phyloP scores from a whole-genome alignment of 2,329 filamentous ascomycete species.

The Epichloe sylvatica region DNA sequence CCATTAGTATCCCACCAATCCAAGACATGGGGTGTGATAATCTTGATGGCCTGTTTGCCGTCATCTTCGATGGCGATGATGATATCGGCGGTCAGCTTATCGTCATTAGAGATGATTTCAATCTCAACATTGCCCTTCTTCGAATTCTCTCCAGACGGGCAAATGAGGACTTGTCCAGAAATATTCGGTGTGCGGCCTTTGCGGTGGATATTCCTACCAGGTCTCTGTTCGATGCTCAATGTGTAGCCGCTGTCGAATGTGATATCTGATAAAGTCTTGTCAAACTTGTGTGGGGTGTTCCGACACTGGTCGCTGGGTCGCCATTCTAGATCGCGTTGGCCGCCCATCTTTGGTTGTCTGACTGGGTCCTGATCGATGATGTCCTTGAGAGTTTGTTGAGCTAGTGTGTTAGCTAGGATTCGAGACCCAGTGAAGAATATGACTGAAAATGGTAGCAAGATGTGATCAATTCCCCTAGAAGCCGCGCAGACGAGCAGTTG shows the following conservation, averaged over 20 bases:
- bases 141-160: constrained; percentile 19
- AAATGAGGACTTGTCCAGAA: constrained; percentile 32
- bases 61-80: constrained; percentile 18
- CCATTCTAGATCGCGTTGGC: constrained; percentile 15
- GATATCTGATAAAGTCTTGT: constrained; percentile 11
- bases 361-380: constrained; percentile 14
- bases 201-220: constrained; percentile 10
- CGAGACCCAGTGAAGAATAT: no score
- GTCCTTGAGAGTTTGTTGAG: constrained; percentile 9
- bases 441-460: neutral
- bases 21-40: constrained; percentile 25
- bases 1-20: constrained; percentile 16
- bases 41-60: constrained; percentile 21
- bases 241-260: constrained; percentile 22
- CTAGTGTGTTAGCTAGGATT: neutral
- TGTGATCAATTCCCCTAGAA: no score
- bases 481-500: no score
- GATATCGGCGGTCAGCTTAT: constrained; percentile 22
- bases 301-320: constrained; percentile 13
- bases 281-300: constrained; percentile 11
- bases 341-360: constrained; percentile 10
- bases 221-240: constrained; percentile 27
- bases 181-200: constrained; percentile 22
- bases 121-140: constrained; percentile 27
- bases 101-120: constrained; percentile 32